Evolutionary conservation across 1,284 basidiomycete genomes (phyloP), one percentile per base, ranked within the genome.

Genomic region (Volvariella volvacea): DNA sequence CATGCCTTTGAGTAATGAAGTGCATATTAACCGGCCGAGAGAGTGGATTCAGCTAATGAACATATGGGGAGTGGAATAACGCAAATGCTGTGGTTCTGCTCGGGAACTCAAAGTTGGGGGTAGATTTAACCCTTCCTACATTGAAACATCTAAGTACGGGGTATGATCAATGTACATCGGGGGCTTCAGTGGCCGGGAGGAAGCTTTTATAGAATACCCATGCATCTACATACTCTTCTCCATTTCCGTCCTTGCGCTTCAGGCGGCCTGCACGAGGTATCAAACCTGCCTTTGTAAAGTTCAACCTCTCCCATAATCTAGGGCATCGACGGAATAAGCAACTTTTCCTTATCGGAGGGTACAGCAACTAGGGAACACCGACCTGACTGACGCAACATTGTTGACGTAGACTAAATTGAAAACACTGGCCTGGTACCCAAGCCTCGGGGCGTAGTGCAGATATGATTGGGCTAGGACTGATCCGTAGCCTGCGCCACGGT

Each of bases 361-460:
- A 12, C 19, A 36, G 16, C 32, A 6, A 42, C n/a, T 4, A 22
- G 20, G n/a, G 45, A 44, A 20, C 14, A 60, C 70, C 53, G 47
- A 82, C 83, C 69, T 76, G 47, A 88, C 64, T 45, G 80, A 86
- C 10, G 84, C 83, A 36, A 69, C 61, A 63, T 89, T 90, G 67
- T 85, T 92, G 31, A 82, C 80, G 64, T 89, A 97, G 28, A 96
- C 92, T 39, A 97, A 74, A 60, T 97, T 97, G 73, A 96, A 97
- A 14, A 97, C 89, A 54, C 87, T 92, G 0, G 80, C 89, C 53
- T 81, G 74, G 68, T 94, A 97, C 7, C 92, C 86, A 20, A 90
- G 65, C 28, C 66, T 67, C 0, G 90, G 92, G 0, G 78, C 94
- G 55, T 90, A 92, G 58, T 88, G 67, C 9, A 95, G 67, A 66